Base-by-base conservation (phyloP, 352 stramenopile genomes). In the Phytophthora foliorum region DNA sequence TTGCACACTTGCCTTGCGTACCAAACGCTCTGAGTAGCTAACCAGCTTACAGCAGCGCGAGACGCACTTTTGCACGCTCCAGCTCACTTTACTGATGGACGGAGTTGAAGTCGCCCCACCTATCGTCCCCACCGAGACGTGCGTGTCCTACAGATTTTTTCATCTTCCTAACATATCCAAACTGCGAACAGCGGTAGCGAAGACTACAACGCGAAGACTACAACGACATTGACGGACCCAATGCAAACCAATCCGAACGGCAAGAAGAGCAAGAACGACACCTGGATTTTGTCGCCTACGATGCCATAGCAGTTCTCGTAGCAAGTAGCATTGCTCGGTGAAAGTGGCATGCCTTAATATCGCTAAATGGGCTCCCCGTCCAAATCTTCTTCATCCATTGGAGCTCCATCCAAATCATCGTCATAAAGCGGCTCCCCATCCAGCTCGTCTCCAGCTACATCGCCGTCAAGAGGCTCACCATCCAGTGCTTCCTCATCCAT, bases 21-120 rank as follows among this genome's bases (percentile, higher is more conserved):
- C n/a, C 17, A 24, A 41, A 41, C 10, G 13, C 1, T 6, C 10
- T 7, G 7, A 24, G 42, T 49, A 17, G 17, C 42, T 32, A 59
- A 63, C 46, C 29, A 50, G 16, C 24, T 45, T 39, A 91, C 83
- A 81, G 44, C 78, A 88, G 65, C 78, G 84, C 39, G 84, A 92
- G 59, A 82, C 69, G 2, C 82, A 90, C 57, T 51, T 89, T 36
- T 78, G 76, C 13, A 86, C 81, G 13, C 70, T 90, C 17, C 82
- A 92, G 55, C 38, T 92, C 50, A 69, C 76, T 39, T 69, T 86
- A 24, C 52, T 90, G 46, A 74, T 80, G 14, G 77, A 86, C 58
- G 57, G 60, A 45, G 14, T 39, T 52, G 24, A 63, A 64, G 53
- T 25, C 14, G 5, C 1, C n/a, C 49, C 25, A 7, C 39, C 22